Evolutionary conservation across 345 rosid species (phyloP), one percentile per base, ranked within the genome.

Genomic region (Luvunga scandens): DNA sequence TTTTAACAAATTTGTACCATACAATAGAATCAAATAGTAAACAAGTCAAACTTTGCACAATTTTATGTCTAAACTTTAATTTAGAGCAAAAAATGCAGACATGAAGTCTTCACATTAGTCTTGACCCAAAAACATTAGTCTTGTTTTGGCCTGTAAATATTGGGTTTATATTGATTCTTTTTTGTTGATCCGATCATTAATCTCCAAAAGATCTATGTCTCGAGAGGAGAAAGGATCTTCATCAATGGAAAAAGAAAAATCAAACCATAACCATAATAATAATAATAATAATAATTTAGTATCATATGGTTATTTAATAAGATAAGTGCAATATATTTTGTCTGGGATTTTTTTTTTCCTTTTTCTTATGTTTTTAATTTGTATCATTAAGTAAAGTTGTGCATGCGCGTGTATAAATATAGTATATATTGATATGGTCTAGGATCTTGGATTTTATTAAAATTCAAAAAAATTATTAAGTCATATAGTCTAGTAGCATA

Each of bases 21-120:
- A 53, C 22, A 53, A 53, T 19, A 9, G 1, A n/a, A 28, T 28
- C 34, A 28, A 70, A 25, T 42, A 60, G 53, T 71, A 78, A 76
- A 42, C 64, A 30, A 68, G 81, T 74, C 79, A 77, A 78, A 78
- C 30, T 22, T 62, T 45, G 22, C 55, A 38, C 56, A 24, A 71
- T 84, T 80, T 19, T 61, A 24, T 71, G 21, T 34, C 68, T 45
- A 4, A 28, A 2, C 7, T 45, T 22, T 73, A 25, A 10, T 73
- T 73, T 61, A 39, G 8, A 61, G 4, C 34, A 18, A 59, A 42
- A 73, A 22, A 21, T 33, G 14, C 45, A 6, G 21, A 19, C 27
- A 56, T 71, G 1, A 45, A 31, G 60, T 61, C 39, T 67, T 33
- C 76, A 69, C 67, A n/a, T n/a, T n/a, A n/a, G n/a, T n/a, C n/a